Conservation (phyloP, 345 rosid species). For the Bruguiera sexangula region DNA sequence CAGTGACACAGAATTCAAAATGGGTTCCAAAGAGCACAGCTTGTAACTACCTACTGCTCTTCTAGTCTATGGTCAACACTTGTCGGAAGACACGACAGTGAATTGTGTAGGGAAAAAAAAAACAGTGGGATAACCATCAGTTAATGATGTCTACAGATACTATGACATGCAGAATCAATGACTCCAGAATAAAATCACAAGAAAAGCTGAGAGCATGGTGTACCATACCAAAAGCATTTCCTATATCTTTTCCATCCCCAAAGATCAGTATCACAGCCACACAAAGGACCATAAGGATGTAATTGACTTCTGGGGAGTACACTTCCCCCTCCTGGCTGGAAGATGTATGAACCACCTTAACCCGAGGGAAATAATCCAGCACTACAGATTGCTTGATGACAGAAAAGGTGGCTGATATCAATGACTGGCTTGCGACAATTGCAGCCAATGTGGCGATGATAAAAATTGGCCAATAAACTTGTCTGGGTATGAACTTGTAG, state of each 20-base stretch:
- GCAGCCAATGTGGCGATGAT: slow-evolving; percentile 72
- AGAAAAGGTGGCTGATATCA: slow-evolving; percentile 88
- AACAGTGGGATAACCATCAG: no score
- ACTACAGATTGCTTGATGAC: slow-evolving; percentile 86
- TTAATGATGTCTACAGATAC: not conserved
- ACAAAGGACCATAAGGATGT: slow-evolving; percentile 80
- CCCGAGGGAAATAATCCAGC: slow-evolving; percentile 82
- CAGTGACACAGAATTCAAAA: not conserved
- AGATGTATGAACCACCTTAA: slow-evolving; percentile 85
- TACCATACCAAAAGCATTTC: slow-evolving; percentile 72
- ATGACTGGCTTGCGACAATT: slow-evolving; percentile 79
- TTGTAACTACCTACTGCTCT: no score
- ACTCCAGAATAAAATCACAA: slow-evolving; percentile 1
- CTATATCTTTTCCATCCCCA: slow-evolving; percentile 77
- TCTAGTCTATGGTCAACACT: no score
- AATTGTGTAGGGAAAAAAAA: no score
- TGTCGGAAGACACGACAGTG: no score
- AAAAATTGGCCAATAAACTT: slow-evolving; percentile 82
- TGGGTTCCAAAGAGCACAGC: no score
- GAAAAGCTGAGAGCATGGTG: not conserved
- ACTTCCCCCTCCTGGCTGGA: slow-evolving; percentile 77
- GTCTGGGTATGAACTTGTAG: slow-evolving; percentile 69
- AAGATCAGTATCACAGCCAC: slow-evolving; percentile 72
- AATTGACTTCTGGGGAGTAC: slow-evolving; percentile 83
- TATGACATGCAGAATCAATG: not conserved